A percentile compares a stretch with the other conserved stretches of the same genome.
Conservation (phyloP, 257 asterid genomes). For the Fraxinus anomala region DNA sequence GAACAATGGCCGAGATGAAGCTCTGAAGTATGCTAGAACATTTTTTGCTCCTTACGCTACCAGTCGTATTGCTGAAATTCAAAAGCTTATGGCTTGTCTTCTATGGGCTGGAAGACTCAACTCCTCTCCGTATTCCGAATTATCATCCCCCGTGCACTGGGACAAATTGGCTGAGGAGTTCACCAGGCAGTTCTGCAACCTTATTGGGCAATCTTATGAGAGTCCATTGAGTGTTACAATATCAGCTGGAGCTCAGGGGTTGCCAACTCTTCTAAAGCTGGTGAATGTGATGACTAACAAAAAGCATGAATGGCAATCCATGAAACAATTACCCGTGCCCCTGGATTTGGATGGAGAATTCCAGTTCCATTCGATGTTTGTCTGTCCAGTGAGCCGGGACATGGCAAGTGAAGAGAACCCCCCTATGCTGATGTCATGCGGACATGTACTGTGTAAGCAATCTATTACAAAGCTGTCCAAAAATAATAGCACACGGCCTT, state of each 20-base stretch:
- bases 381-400: slow-evolving; percentile 91
- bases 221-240: slow-evolving; percentile 77
- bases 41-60: slow-evolving; percentile 62
- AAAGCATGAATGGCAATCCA: slow-evolving; percentile 85
- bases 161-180: slow-evolving; percentile 73
- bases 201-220: slow-evolving; percentile 70
- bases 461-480: slow-evolving; percentile 85
- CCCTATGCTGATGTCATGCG: slow-evolving; percentile 86
- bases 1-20: slow-evolving; percentile 70
- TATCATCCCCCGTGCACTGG: slow-evolving; percentile 66
- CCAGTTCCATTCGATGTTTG: slow-evolving; percentile 88
- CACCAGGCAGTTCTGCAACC: slow-evolving; percentile 70
- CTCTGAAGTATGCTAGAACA: slow-evolving; percentile 65
- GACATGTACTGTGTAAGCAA: slow-evolving; percentile 89
- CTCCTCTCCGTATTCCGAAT: slow-evolving; percentile 75
- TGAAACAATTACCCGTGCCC: slow-evolving; percentile 88
- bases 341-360: slow-evolving; percentile 79
- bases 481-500: slow-evolving; percentile 71
- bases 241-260: slow-evolving; percentile 84
- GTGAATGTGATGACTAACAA: slow-evolving; percentile 78
- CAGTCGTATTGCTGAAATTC: slow-evolving; percentile 71
- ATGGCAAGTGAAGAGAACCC: slow-evolving; percentile 89
- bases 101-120: slow-evolving; percentile 79
- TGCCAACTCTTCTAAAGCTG: slow-evolving; percentile 81
- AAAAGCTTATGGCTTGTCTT: slow-evolving; percentile 78